Evolutionary conservation across 2,329 filamentous ascomycete species (phyloP), one percentile per base, ranked within the genome.

Genomic region (Lecanicillium sp.): DNA sequence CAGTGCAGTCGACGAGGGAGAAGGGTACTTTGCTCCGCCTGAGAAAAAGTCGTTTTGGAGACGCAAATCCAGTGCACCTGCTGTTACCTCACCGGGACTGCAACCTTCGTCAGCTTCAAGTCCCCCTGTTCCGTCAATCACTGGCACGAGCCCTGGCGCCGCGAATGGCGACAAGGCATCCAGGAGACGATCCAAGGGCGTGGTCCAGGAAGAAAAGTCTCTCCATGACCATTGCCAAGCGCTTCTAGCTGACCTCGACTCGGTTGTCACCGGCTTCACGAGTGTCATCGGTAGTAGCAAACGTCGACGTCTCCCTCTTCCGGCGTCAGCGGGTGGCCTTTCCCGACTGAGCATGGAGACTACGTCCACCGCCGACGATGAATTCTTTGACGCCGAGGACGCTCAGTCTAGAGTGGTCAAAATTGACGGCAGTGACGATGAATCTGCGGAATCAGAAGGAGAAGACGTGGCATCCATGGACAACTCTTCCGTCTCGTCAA

Each of bases 371-470:
- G 83, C 85, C 2, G 75, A 75, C 3, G 85, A 94, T 41, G 90
- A 96, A 56, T 98, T 96, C 62, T 98, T 95, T 51, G 92, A 98
- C 57, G 92, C 92, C 1, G 80, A 83, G 52, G 74, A 75, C 48
- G 67, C 62, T 17, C 65, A 65, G 13, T 79, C 81, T 7, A 80
- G 85, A 39, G 69, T 95, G 8, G 68, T 94, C 45, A 80, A 80
- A 35, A 90, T 95, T 37, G 61, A 68, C 43, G 78, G 75, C 33
- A 85, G 78, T 52, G 84, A 85, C 35, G 80, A 82, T 37, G 83
- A 84, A 44, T 70, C 70, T 5, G 66, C 67, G 5, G 64, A 59
- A 5, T 76, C 71, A 14, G 78, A 78, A 35, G 71, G 63, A 9
- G 70, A 73, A 15, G 75, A 78, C 33, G 75, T 54, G 13, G 67